Percentiles rank a stretch among this genome's conserved stretches.
Evolutionary conservation across 176 grass and related monocot genomes (phyloP).

Genomic region (Carex cristatella): DNA sequence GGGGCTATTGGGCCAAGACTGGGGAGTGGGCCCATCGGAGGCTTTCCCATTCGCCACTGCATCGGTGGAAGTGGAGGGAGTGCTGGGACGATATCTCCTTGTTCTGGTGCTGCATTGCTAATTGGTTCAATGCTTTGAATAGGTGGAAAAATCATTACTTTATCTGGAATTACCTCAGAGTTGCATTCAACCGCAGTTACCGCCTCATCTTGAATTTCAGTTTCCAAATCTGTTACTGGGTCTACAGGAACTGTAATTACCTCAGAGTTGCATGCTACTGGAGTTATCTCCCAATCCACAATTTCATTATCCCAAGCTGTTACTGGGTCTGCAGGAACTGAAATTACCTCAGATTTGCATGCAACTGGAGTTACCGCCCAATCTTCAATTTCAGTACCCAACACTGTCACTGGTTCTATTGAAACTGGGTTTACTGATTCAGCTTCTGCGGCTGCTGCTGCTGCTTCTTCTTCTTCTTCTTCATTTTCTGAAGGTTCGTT

Average conservation of each 20-base stretch:
- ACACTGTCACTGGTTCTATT: background rate
- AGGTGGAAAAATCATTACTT: background rate
- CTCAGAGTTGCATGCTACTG: background rate
- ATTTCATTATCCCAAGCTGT: background rate
- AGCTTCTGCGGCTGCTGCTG: background rate
- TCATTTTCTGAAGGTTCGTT: background rate
- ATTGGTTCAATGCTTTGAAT: slow-evolving; percentile 11
- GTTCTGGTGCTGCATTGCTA: slow-evolving; percentile 17
- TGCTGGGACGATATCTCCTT: slow-evolving; percentile 26
- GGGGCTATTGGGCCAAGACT: background rate
- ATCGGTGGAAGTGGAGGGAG: slow-evolving; percentile 65
- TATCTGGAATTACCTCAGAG: background rate
- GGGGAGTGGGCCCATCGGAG: slow-evolving; percentile 27
- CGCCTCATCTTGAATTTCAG: background rate
- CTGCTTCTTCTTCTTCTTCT: background rate
- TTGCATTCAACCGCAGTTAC: background rate
- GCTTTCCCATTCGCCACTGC: slow-evolving; percentile 55
- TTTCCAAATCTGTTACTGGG: background rate
- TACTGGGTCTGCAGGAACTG: background rate
- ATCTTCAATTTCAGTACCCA: background rate
- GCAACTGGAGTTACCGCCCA: background rate
- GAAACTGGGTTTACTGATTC: no score
- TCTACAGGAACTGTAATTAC: background rate
- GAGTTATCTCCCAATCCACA: background rate
- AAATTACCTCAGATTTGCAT: background rate